Evolutionary conservation across 169 alveolate genomes (phyloP), one percentile per base, ranked within the genome.

Genomic region (Cryptosporidium felis): DNA sequence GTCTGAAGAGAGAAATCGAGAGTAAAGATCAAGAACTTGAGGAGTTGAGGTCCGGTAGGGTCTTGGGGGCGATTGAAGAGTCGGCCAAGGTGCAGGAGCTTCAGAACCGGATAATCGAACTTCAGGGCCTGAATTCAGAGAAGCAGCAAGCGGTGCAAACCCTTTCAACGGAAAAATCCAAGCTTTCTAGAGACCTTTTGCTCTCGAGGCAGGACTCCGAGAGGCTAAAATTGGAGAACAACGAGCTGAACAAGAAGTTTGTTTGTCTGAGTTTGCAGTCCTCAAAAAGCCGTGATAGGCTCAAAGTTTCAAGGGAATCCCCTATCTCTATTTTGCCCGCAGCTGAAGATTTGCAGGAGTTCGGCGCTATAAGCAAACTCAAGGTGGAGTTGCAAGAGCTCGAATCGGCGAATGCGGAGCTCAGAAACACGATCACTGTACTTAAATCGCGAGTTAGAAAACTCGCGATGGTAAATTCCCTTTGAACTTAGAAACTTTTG

Each of bases 71-170:
- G 38, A n/a, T 26, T 46, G 21, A 30, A 28, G 34, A 53, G 10
- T 18, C 38, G n/a, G 42, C 51, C 3, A 53, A 47, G 30, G 41
- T 56, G 14, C 45, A 41, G 3, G 58, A 53, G 41, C 18, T 51
- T 12, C 41, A 74, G 16, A 18, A 34, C 6, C 63, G 67, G 5
- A 49, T 74, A 36, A 26, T 56, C 14, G 85, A 74, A 5, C 66
- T 74, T 56, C 74, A 74, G 30, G 26, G 60, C 28, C 85, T 53
- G 46, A 74, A 74, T 53, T 53, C 67, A 10, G 67, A 74, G 28
- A 74, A 53, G 21, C 85, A 74, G 21, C 58, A 74, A 21, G 85
- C 66, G 0, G 56, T 74, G 21, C 66, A 74, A 53, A 42, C 41
- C 40, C 23, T 74, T n/a, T 51, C 45, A 49, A 18, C 85, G 8